Conservation (phyloP, 2,329 filamentous ascomycete genomes). For the Herpomyces periplanetae region DNA sequence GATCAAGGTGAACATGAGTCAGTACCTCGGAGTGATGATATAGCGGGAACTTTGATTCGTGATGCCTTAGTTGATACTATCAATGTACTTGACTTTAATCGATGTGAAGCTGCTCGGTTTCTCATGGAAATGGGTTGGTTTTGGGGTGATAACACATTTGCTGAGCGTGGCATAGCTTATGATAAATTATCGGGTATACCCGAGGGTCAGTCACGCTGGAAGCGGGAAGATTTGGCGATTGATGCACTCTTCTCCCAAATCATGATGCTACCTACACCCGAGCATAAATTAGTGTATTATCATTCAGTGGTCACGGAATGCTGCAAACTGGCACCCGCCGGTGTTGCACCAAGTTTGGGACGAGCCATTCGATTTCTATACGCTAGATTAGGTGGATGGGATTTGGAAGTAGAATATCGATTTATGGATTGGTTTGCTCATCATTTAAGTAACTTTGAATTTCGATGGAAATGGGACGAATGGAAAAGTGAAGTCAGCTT, state of each 20-base stretch:
- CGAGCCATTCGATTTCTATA: slow-evolving; percentile 74
- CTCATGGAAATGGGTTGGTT: slow-evolving; percentile 83
- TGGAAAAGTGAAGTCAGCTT: slow-evolving; percentile 45
- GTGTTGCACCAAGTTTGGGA: slow-evolving; percentile 75
- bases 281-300: slow-evolving; percentile 87
- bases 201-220: slow-evolving; percentile 44
- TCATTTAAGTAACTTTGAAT: slow-evolving; percentile 92
- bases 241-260: slow-evolving; percentile 89
- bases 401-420: slow-evolving; percentile 45
- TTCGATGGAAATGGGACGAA: slow-evolving; percentile 96
- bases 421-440: slow-evolving; percentile 96
- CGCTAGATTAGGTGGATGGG: slow-evolving; percentile 37
- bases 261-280: slow-evolving; percentile 43
- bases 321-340: slow-evolving; percentile 75
- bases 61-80: slow-evolving; percentile 69
- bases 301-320: slow-evolving; percentile 75
- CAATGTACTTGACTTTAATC: slow-evolving; percentile 71
- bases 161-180: slow-evolving; percentile 67
- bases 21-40: slow-evolving; percentile 32
- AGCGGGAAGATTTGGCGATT: slow-evolving; percentile 85
- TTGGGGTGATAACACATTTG: slow-evolving; percentile 56
- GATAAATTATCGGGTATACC: slow-evolving; percentile 32
- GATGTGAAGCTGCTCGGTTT: slow-evolving; percentile 46
- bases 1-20: slow-evolving; percentile 10
- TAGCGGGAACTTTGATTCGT: slow-evolving; percentile 44